phyloP scores from a whole-genome alignment of 805 yeast species.

The Metschnikowia vanudenii region DNA sequence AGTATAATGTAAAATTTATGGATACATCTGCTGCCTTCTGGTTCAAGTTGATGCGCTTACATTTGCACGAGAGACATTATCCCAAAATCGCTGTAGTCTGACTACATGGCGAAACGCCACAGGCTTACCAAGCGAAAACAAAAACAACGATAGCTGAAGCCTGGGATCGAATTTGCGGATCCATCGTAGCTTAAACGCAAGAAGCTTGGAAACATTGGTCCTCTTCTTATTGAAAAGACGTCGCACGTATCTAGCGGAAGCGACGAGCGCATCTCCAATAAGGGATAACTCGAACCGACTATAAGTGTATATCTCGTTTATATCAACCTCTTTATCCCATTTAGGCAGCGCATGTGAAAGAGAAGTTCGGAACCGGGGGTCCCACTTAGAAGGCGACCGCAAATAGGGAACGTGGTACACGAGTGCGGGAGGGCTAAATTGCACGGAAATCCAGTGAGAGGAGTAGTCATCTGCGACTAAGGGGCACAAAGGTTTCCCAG shows the following conservation, averaged over 20 bases:
- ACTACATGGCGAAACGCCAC: constrained; percentile 8
- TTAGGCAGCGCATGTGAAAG: constrained; percentile 28
- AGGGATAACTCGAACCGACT: constrained; percentile 33
- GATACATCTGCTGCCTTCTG: no score
- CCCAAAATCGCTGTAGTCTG: constrained; percentile 12
- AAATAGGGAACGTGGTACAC: constrained; percentile 57
- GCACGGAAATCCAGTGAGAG: constrained; percentile 43
- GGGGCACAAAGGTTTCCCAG: constrained; percentile 48
- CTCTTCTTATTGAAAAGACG: constrained; percentile 3
- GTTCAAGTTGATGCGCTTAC: background rate
- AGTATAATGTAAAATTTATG: no score
- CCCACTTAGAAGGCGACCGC: constrained; percentile 46
- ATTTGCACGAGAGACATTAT: background rate
- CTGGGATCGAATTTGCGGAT: constrained; percentile 8
- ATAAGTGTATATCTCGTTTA: constrained; percentile 50
- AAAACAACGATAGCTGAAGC: constrained; percentile 8
- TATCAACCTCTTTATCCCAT: constrained; percentile 50
- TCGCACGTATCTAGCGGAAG: constrained; percentile 5
- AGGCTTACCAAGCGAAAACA: constrained; percentile 9
- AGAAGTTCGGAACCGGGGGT: constrained; percentile 35
- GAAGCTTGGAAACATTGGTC: background rate
- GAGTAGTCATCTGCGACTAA: constrained; percentile 56
- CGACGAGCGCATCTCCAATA: constrained; percentile 8
- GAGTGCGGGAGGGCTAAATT: constrained; percentile 22
- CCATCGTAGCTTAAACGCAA: constrained; percentile 9